Evolutionary conservation across 805 yeast species (phyloP).

Genomic region (Metschnikowia vanudenii): DNA sequence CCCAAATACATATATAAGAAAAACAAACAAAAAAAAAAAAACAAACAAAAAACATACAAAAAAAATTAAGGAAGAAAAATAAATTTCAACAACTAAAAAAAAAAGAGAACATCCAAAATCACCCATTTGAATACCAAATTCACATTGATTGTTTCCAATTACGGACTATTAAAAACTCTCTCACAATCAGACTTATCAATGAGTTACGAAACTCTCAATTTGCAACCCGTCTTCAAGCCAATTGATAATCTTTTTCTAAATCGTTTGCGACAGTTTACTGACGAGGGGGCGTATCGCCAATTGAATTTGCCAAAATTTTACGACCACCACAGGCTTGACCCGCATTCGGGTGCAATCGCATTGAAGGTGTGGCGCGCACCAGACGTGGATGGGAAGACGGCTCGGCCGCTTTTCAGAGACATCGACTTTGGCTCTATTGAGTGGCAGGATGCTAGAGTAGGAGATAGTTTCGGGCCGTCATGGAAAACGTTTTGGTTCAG

Average conservation of each 20-base stretch:
- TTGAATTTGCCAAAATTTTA: constrained; percentile 82
- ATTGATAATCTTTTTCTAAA: constrained; percentile 70
- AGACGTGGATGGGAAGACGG: constrained; percentile 46
- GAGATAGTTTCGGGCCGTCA: constrained; percentile 85
- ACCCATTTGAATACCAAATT: too few relatives aligned
- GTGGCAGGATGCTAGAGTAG: constrained; percentile 60
- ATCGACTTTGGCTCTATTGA: constrained; percentile 47
- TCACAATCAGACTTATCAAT: neutral
- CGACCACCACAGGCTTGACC: constrained; percentile 56
- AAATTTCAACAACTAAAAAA: too few relatives aligned
- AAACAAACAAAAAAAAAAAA: too few relatives aligned
- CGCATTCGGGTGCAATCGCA: constrained; percentile 44
- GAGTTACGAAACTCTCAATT: constrained; percentile 23
- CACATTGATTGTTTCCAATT: too few relatives aligned
- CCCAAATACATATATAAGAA: too few relatives aligned
- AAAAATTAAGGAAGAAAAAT: too few relatives aligned
- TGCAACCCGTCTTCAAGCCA: constrained; percentile 70
- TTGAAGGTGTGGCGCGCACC: constrained; percentile 75
- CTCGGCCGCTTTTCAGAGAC: constrained; percentile 62
- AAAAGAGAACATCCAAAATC: too few relatives aligned
- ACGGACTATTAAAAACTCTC: too few relatives aligned
- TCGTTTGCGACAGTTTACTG: constrained; percentile 73
- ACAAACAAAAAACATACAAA: too few relatives aligned
- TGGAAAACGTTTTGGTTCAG: constrained; percentile 98
- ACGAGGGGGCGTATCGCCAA: constrained; percentile 70